Base-by-base conservation (phyloP, 2,329 filamentous ascomycete species). In the Rhynchosporium agropyri region DNA sequence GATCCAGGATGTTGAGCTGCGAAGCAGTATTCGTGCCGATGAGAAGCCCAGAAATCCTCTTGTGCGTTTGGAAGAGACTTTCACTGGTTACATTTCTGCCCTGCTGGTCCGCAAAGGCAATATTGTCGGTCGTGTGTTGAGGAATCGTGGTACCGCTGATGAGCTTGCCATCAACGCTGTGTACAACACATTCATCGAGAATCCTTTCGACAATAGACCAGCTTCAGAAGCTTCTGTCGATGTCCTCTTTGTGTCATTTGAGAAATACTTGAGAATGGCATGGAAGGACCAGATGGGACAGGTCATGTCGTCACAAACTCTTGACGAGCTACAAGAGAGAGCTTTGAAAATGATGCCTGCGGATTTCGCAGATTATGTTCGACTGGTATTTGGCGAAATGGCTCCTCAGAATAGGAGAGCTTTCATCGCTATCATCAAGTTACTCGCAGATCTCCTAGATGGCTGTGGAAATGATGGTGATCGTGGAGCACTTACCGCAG, bases 391-490 rank as follows among this genome's bases (percentile, higher is more conserved):
- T 70, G 77, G 79, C 33, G 86, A 89, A 65, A 87, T 89, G 84
- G 84, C 86, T 13, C 86, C 87, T 0, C 87, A 89, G 69, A 89
- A 89, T 67, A 81, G 84, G 67, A 85, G 93, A 65, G 92, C 93
- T 0, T 91, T 97, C 68, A 89, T 89, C 43, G 86, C 89, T 0
- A 84, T 97, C 57, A 88, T 97, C 72, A 94, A 92, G 71, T 82
- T 98, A 38, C 81, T 98, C 29, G 90, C 91, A 0, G 92, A 97
- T 72, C 80, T 98, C 36, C 83, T 97, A 6, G 92, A 96, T 67
- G 92, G 91, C 2, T 97, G 92, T 68, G 89, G 89, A 57, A 97
- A 96, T 71, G 94, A 97, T 73, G 90, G 92, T 38, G 94, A 97
- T 74, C 85, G 93, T 54, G 94, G 94, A 55, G 90, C 91, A 28